Evolutionary conservation across 495 filamentous ascomycete species (phyloP), one percentile per base, ranked within the genome.

Genomic region (Lasiosphaeria hispida): DNA sequence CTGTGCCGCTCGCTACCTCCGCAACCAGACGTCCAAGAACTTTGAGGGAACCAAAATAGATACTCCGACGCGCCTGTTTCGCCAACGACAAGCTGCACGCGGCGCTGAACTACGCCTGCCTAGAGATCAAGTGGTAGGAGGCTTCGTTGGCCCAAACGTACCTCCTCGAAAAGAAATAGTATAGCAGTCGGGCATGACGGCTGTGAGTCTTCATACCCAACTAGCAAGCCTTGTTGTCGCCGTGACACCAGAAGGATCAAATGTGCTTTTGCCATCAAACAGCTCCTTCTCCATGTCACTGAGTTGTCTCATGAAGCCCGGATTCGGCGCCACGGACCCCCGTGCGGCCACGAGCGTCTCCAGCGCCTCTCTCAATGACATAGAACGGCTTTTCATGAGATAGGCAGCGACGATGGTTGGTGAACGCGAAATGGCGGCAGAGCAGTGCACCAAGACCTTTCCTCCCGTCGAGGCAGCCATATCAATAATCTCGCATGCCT

Each of bases 261-360:
- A 56, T 3, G 42, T 48, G 42, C 53, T 56, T 43, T 39, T n/a
- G 15, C 53, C 53, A 2, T 55, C 35, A 18, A 51, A 58, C 34
- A 58, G 41, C 19, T 59, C 56, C 48, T 43, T 59, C 14, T 59
- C 56, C 48, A 52, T 44, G 39, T 59, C 56, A 9, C 19, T 7
- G 38, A 59, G n/a, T 38, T 59, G 56, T 30, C 40, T 59, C 56
- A 59, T 17, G 23, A 59, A 59, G 7, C 48, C 48, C 7, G 40
- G 47, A 39, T 59, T 59, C 10, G 56, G 56, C 15, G 40, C n/a
- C 8, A 59, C 56, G 1, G 18, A 23, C 8, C 9, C 56, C 0
- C 56, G 47, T 4, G 56, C 56, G 10, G 11, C n/a, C 8, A 45
- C 48, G 10, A 59, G 14, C 8, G 14, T 11, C 40, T 42, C 17